phyloP scores from a whole-genome alignment of 1,139 yeast species.

The Saccharomyces hybrid region DNA sequence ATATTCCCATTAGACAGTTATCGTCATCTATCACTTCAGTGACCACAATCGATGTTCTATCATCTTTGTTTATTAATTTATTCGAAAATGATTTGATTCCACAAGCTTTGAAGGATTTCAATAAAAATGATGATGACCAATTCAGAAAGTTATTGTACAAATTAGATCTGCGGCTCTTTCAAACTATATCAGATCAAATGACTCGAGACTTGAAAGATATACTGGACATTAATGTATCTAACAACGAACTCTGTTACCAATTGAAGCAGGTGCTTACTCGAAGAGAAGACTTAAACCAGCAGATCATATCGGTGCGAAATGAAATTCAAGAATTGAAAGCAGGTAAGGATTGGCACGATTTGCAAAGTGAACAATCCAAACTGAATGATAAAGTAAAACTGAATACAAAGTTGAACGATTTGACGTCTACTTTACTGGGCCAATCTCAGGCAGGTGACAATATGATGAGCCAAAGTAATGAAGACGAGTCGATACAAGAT shows the following conservation, averaged over 20 bases:
- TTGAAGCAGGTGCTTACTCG: slow-evolving; percentile 15
- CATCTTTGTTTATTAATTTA: slow-evolving; percentile 14
- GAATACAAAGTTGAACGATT: slow-evolving; percentile 13
- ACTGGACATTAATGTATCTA: slow-evolving; percentile 27
- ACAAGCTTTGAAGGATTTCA: slow-evolving; percentile 17
- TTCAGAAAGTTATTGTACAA: slow-evolving; percentile 18
- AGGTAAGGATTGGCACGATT: slow-evolving; percentile 15
- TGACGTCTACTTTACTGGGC: slow-evolving; percentile 9
- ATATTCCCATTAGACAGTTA: slow-evolving; percentile 17
- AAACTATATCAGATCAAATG: slow-evolving; percentile 14
- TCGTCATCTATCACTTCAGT: slow-evolving; percentile 23
- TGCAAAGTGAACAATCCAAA: slow-evolving; percentile 11
- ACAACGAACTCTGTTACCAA: slow-evolving; percentile 26
- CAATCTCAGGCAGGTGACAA: neutral
- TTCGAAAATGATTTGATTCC: slow-evolving; percentile 19
- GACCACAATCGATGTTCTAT: slow-evolving; percentile 22
- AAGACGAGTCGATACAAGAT: neutral
- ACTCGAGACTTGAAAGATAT: slow-evolving; percentile 25
- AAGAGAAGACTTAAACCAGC: slow-evolving; percentile 15
- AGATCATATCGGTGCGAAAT: slow-evolving; percentile 16
- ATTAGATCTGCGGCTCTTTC: slow-evolving; percentile 25
- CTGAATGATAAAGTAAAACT: slow-evolving; percentile 13
- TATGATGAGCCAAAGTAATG: neutral
- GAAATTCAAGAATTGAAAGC: slow-evolving; percentile 12
- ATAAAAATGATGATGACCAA: slow-evolving; percentile 8